Conservation (phyloP, 495 filamentous ascomycete species). For the Emericellopsis terricola region DNA sequence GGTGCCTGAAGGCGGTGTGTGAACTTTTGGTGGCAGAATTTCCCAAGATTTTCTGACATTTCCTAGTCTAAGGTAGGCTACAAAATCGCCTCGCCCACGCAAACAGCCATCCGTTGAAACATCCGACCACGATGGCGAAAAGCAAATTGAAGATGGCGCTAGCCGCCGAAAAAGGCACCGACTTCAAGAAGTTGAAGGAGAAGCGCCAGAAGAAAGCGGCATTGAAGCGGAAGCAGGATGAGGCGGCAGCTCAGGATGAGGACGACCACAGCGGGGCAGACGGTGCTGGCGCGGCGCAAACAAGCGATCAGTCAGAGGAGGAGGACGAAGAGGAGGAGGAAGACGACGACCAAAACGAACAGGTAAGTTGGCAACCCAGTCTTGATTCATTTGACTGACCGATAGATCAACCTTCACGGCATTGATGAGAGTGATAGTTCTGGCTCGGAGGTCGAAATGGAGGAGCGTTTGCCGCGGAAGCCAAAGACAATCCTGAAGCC, state of each 20-base stretch:
- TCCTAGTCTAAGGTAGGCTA: too few relatives aligned
- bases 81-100: too few relatives aligned
- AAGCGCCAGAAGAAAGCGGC: constrained; percentile 33
- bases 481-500: too few relatives aligned
- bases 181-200: constrained; percentile 47
- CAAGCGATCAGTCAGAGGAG: constrained; percentile 19
- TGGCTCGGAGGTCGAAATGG: constrained; percentile 18
- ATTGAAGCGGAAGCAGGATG: constrained; percentile 32
- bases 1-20: too few relatives aligned
- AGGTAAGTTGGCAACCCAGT: constrained; percentile 1
- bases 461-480: constrained; percentile 15
- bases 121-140: constrained; percentile 41
- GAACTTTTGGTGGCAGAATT: too few relatives aligned
- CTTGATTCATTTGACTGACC: neutral
- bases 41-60: too few relatives aligned
- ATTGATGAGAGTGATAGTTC: constrained; percentile 14
- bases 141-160: constrained; percentile 50
- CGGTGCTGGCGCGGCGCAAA: constrained; percentile 15
- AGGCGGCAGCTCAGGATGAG: too few relatives aligned
- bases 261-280: constrained; percentile 16
- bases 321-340: constrained; percentile 26
- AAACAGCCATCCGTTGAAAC: too few relatives aligned
- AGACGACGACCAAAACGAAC: constrained; percentile 13
- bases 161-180: constrained; percentile 45
- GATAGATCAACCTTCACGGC: constrained; percentile 8